Conservation (phyloP, 345 rosid genomes). For the Noccaea bulbosa region DNA sequence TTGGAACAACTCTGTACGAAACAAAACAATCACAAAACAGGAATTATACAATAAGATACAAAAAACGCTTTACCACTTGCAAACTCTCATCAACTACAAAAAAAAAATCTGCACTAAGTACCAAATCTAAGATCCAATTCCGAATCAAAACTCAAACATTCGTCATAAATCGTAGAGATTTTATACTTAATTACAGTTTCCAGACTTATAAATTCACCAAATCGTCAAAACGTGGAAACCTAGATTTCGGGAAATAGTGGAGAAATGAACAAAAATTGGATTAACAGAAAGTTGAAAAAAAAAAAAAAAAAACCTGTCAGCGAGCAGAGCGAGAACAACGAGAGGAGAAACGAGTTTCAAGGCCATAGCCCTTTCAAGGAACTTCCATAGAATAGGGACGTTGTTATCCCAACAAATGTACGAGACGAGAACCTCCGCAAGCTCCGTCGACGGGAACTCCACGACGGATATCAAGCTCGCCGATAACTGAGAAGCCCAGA, state of each 20-base stretch:
- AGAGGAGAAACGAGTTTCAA: slow-evolving; percentile 74
- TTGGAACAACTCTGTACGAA: slow-evolving; percentile 66
- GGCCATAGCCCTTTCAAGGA: slow-evolving; percentile 77
- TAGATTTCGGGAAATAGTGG: neutral
- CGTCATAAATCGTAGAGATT: neutral
- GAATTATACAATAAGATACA: slow-evolving; percentile 10
- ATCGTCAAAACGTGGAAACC: neutral
- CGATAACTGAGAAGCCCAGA: slow-evolving; percentile 73
- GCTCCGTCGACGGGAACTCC: slow-evolving; percentile 67
- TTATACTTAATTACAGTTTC: neutral
- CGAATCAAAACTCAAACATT: neutral
- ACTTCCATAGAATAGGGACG: slow-evolving; percentile 86
- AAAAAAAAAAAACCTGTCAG: slow-evolving; percentile 52
- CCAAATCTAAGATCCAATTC: slow-evolving; percentile 24
- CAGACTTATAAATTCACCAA: neutral
- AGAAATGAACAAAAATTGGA: neutral
- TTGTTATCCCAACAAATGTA: slow-evolving; percentile 90
- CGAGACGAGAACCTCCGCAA: slow-evolving; percentile 70
- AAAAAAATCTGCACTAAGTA: neutral
- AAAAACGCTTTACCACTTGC: neutral
- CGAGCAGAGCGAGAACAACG: slow-evolving; percentile 79
- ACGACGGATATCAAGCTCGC: slow-evolving; percentile 65
- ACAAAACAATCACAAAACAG: slow-evolving; percentile 8
- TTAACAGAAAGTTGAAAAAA: neutral
- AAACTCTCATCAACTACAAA: neutral